Conservation (phyloP, 1,284 basidiomycete genomes). For the Dichomitus squalens region DNA sequence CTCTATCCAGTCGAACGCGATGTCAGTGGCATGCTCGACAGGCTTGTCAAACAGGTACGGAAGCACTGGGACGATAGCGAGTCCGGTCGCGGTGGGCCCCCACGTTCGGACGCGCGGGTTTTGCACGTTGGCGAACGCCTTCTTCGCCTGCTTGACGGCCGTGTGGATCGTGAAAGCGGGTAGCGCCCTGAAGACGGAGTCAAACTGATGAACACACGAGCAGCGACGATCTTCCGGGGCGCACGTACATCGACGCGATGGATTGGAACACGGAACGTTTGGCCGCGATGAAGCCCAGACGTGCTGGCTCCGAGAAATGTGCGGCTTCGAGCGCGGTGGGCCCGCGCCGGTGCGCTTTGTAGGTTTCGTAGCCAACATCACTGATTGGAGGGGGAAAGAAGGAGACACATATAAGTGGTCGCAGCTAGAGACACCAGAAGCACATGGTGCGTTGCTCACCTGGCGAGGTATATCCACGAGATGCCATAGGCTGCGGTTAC, state of each 20-base stretch:
- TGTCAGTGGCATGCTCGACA: conserved; percentile 70
- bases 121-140: conserved; percentile 66
- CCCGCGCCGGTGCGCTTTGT: conserved; percentile 78
- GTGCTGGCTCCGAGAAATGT: conserved; percentile 76
- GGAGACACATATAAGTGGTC: conserved; percentile 7
- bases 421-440: not conserved
- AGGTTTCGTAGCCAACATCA: conserved; percentile 91
- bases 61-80: conserved; percentile 79
- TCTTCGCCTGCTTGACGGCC: conserved; percentile 79
- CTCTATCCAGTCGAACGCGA: conserved; percentile 68
- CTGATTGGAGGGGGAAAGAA: conserved; percentile 42
- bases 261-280: conserved; percentile 86
- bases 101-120: conserved; percentile 70
- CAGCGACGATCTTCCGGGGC: conserved; percentile 14
- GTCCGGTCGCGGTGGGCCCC: conserved; percentile 82
- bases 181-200: conserved; percentile 56
- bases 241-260: conserved; percentile 81
- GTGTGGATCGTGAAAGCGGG: conserved; percentile 87
- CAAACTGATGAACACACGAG: not conserved
- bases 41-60: conserved; percentile 88
- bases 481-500: conserved; percentile 87
- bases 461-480: conserved; percentile 80
- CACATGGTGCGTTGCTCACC: conserved; percentile 41
- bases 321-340: conserved; percentile 75
- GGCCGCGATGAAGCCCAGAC: conserved; percentile 71